Conservation (phyloP, 1,139 yeast species). For the Taiozyma sp. region DNA sequence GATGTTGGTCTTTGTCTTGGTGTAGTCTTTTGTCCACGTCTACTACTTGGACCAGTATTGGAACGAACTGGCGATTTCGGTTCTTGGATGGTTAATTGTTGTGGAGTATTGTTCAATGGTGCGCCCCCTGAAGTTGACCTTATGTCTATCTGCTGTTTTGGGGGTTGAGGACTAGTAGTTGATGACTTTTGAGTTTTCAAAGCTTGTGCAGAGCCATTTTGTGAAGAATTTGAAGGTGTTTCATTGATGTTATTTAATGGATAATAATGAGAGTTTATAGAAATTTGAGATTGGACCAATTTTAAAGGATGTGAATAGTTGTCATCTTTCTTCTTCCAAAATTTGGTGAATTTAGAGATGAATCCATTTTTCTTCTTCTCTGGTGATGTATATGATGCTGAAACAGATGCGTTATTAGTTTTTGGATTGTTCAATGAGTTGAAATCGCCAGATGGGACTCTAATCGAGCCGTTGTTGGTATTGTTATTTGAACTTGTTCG, state of each 20-base stretch:
- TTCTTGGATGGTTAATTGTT: conserved; percentile 15
- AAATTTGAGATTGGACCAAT: conserved; percentile 1
- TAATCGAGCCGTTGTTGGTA: conserved; percentile 1
- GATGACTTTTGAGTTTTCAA: background rate
- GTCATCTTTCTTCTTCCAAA: conserved; percentile 18
- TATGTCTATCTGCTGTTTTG: background rate
- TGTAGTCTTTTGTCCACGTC: background rate
- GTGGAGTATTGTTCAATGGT: background rate
- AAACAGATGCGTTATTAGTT: background rate
- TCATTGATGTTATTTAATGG: conserved; percentile 1
- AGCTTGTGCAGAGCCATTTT: background rate
- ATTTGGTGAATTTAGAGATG: conserved; percentile 18
- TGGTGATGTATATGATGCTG: conserved; percentile 13
- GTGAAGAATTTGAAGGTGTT: background rate
- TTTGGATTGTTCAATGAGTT: conserved; percentile 2
- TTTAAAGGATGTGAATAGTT: background rate
- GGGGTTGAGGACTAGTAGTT: background rate
- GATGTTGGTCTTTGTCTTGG: conserved; percentile 53
- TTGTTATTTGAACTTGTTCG: background rate
- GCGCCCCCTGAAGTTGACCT: background rate
- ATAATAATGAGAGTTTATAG: conserved; percentile 1
- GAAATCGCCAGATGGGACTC: background rate
- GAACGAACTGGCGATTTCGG: conserved; percentile 18
- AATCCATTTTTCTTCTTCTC: conserved; percentile 20
- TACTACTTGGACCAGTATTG: background rate